phyloP scores from a whole-genome alignment of 2,329 filamentous ascomycete genomes.

The Whalleya microplaca region DNA sequence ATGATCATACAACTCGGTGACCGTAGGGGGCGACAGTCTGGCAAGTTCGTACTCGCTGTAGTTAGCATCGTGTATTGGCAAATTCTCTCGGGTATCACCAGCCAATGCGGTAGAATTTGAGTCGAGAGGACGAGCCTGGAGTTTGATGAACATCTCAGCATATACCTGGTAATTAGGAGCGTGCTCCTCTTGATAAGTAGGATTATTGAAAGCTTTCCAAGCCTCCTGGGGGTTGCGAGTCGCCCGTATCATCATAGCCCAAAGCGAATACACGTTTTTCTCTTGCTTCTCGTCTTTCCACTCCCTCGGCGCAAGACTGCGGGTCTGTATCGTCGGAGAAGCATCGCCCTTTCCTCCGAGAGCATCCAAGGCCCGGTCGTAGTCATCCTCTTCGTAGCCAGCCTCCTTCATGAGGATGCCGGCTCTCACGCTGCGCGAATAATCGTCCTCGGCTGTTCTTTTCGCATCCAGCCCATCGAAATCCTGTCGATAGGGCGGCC shows the following conservation, averaged over 20 bases:
- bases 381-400: conserved; percentile 52
- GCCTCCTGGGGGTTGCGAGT: conserved; percentile 66
- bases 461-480: conserved; percentile 64
- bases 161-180: conserved; percentile 55
- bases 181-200: conserved; percentile 17
- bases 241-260: conserved; percentile 60
- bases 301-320: conserved; percentile 41
- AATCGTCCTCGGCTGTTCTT: conserved; percentile 53
- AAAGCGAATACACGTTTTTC: conserved; percentile 45
- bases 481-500: conserved; percentile 63
- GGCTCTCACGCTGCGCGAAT: conserved; percentile 57
- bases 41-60: conserved; percentile 68
- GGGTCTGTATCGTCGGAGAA: conserved; percentile 61
- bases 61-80: conserved; percentile 59
- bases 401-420: conserved; percentile 59
- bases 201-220: conserved; percentile 46
- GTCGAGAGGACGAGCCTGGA: conserved; percentile 43
- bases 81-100: conserved; percentile 62
- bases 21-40: conserved; percentile 62
- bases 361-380: conserved; percentile 54
- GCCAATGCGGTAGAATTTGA: conserved; percentile 46
- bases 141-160: conserved; percentile 63
- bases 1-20: conserved; percentile 59
- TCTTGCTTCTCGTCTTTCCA: conserved; percentile 34
- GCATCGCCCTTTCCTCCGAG: conserved; percentile 56